Base-by-base conservation (phyloP, 768 basidiomycete genomes). In the Filobasidium floriforme region DNA sequence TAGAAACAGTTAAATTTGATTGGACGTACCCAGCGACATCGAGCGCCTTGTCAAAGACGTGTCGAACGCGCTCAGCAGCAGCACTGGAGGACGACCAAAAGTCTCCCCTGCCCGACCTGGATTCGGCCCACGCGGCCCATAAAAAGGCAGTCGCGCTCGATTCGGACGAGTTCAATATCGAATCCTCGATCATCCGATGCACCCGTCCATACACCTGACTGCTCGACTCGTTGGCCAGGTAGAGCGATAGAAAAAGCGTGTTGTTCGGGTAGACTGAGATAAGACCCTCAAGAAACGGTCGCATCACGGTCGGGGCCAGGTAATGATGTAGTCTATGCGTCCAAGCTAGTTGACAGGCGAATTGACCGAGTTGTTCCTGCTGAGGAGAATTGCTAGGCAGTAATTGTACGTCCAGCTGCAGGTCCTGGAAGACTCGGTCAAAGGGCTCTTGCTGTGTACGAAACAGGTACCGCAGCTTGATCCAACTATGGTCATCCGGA, bases 181-280 rank as follows among this genome's bases (percentile, higher is more conserved):
- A 59, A 1, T 75, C 72, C 10, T 78, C 67, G 24, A 80, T 65
- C 41, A 79, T 66, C 26, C 71, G 68, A 52, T 79, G 75, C 0
- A 80, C 71, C 26, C 79, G 73, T 10, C 76, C 77, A 59, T 80
- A 76, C 11, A 80, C 75, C 52, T 75, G 67, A 41, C 74, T 76
- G 1, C 75, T 68, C 1, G 73, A 60, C 70, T 80, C 79, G 46
- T 76, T 77, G 49, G 65, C 68, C 9, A 79, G 73, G 66, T 76
- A 78, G n/a, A 80, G 67, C 7, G 69, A 66, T 7, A 78, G 73
- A 69, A 81, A 79, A 9, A 73, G 60, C 9, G 78, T 79, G 68
- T 81, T 81, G 71, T 75, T 75, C 22, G 79, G 79, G 66, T 76
- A 81, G 11, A 61, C 55, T 1, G 55, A 52, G 29, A 80, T 70